Conservation (phyloP, 2,329 filamentous ascomycete genomes). For the Lasiodiplodia sp. region DNA sequence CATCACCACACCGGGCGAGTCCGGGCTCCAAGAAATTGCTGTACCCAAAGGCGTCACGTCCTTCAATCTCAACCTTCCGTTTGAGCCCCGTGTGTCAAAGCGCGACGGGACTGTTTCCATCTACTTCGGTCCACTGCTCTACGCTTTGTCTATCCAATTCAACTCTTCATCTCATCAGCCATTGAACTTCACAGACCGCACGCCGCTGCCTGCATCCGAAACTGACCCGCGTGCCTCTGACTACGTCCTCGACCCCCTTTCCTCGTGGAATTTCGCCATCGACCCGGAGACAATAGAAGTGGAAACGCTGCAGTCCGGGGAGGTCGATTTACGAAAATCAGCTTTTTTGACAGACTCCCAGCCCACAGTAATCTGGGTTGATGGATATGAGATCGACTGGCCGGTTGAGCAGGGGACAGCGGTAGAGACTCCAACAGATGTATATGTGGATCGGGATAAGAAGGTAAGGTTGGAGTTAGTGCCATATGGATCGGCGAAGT, state of each 20-base stretch:
- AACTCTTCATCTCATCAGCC: background rate
- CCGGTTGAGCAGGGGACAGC: background rate
- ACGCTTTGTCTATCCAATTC: background rate
- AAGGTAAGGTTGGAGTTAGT: constrained; percentile 2
- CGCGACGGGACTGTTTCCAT: background rate
- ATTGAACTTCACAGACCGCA: background rate
- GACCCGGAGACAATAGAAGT: background rate
- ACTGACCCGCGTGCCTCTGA: background rate
- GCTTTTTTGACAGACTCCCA: background rate
- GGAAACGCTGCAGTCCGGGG: background rate
- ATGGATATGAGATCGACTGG: background rate
- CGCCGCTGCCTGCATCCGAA: background rate
- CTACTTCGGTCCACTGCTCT: background rate
- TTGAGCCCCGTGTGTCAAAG: background rate
- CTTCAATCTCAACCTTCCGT: background rate
- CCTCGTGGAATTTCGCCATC: background rate
- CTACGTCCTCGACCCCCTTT: background rate
- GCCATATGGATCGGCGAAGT: background rate
- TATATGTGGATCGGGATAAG: background rate
- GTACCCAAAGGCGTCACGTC: background rate
- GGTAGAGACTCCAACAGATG: background rate
- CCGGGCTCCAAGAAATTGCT: background rate
- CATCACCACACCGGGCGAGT: background rate
- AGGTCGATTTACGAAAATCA: background rate
- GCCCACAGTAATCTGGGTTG: background rate